Percentiles rank a stretch among this genome's conserved stretches.
Evolutionary conservation across 2,329 filamentous ascomycete genomes (phyloP).

Genomic region (Chalaropsis ovoidea): DNA sequence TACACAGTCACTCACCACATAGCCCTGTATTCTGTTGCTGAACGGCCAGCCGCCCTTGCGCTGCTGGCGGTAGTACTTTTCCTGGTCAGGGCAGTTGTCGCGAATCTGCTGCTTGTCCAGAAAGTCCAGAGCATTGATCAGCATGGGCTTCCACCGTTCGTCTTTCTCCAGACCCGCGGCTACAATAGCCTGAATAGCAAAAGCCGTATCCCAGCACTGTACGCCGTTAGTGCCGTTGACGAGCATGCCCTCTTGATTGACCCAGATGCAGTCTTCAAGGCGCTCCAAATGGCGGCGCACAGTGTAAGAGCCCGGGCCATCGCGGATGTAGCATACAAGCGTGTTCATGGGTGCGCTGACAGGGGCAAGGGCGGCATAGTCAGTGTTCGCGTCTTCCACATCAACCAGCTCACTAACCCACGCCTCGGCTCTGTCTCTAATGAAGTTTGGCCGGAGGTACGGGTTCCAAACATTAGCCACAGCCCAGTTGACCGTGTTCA

Average conservation of each 20-base stretch:
- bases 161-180: conserved; percentile 71
- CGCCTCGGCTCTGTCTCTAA: conserved; percentile 64
- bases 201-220: conserved; percentile 92
- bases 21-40: conserved; percentile 84
- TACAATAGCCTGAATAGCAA: conserved; percentile 71
- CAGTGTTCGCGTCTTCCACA: conserved; percentile 88
- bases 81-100: conserved; percentile 67
- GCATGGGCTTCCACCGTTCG: conserved; percentile 69
- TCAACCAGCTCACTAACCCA: conserved; percentile 76
- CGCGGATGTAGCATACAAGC: conserved; percentile 72
- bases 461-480: conserved; percentile 73
- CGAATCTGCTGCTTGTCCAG: conserved; percentile 85
- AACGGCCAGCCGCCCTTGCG: conserved; percentile 95
- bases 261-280: conserved; percentile 78
- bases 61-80: conserved; percentile 75
- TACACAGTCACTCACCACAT: conserved; percentile 90
- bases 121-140: conserved; percentile 71
- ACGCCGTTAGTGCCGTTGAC: conserved; percentile 97
- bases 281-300: conserved; percentile 71
- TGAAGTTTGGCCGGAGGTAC: conserved; percentile 54
- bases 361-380: conserved; percentile 74
- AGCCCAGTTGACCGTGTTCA: conserved; percentile 69
- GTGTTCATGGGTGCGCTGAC: conserved; percentile 88
- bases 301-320: conserved; percentile 63
- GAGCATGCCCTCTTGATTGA: conserved; percentile 86